Evolutionary conservation across 2,329 filamentous ascomycete genomes (phyloP), one percentile per base, ranked within the genome.

Genomic region (Graphilbum sp.): DNA sequence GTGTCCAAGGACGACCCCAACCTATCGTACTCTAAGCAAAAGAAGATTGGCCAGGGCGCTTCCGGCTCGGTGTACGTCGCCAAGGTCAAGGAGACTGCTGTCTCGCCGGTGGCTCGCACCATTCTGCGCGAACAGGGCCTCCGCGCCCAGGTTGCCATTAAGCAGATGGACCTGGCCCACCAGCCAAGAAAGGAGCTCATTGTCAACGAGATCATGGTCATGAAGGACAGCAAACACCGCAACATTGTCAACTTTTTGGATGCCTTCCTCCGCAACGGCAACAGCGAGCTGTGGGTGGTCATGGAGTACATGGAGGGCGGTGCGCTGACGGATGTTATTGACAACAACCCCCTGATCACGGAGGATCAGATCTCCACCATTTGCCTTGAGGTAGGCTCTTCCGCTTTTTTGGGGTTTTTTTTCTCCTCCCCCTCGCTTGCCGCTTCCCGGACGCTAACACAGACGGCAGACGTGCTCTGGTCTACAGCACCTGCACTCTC

Each of bases 301-400:
- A 94, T 98, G 90, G 90, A 98, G 63, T 98, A 87, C 53, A 98
- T 98, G 90, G 90, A 98, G 62, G 90, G 90, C 50, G 90, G 90
- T 62, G 84, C 90, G 44, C 64, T 98, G 57, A 98, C 90, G 1
- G 90, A 98, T 65, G 86, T 98, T 43, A 98, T 98, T 60, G 90
- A 98, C 60, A 95, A 96, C 63, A 98, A 96, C 59, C 73, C 80
- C 2, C 75, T 78, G 41, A 95, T 98, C 50, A 85, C 81, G 5
- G 90, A 98, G 58, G 85, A 95, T 54, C 90, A 98, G 58, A 98
- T 98, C 52, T 85, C 90, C 10, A 95, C 88, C 5, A 96, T 98
- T 47, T 96, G 88, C 58, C 72, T 81, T 37, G 90, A 98, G 79
- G 88, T 94, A 63, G 60, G 74, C 25, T 32, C 15, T n/a, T 2